Base-by-base conservation (phyloP, 352 stramenopile genomes). In the Phytophthora quininea region DNA sequence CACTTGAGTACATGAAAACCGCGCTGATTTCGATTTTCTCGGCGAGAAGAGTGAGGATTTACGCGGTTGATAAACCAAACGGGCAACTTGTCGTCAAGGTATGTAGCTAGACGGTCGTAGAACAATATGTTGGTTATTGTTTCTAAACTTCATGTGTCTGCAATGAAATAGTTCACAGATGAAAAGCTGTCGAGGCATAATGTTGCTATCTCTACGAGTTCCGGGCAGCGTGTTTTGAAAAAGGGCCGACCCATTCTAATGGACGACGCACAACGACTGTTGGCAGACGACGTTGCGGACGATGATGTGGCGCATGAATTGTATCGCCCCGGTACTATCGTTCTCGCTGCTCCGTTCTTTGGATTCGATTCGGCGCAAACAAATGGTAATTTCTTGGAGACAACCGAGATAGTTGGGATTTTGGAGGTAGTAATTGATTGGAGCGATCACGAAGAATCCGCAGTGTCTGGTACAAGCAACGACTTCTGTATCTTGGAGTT, bases 401-500 rank as follows among this genome's bases (percentile, higher is more conserved):
- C 68, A 7, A 52, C 65, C 3, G 70, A 76, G 43, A 78, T 92
- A 29, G 72, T 91, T 4, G 86, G 84, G 3, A 71, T 90, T 9
- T 60, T 94, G 33, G 86, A 94, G 59, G 49, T 94, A 42, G 67
- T 92, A 4, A 80, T 91, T 46, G 48, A 77, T 24, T 42, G 60
- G 0, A 64, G 46, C n/a, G 45, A 63, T 38, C 31, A 72, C 1
- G 61, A 64, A 52, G 47, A 32, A 12, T 32, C 1, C 37, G 32
- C 61, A 10, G 52, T 19, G 15, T 56, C 56, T 54, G 56, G 63
- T 38, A 82, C 69, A 8, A 80, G 80, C 27, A 94, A 91, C 47
- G 86, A 94, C 54, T 70, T 74, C 48, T 85, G 71, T 24, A 94
- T 94, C 31, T 61, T 94, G 1, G 78, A 92, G 43, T 63, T 90